These are phyloP conservation scores for Agrocybe praecox DNA, from an alignment of 768 basidiomycete species.

Conservation along the genomic window DNA sequence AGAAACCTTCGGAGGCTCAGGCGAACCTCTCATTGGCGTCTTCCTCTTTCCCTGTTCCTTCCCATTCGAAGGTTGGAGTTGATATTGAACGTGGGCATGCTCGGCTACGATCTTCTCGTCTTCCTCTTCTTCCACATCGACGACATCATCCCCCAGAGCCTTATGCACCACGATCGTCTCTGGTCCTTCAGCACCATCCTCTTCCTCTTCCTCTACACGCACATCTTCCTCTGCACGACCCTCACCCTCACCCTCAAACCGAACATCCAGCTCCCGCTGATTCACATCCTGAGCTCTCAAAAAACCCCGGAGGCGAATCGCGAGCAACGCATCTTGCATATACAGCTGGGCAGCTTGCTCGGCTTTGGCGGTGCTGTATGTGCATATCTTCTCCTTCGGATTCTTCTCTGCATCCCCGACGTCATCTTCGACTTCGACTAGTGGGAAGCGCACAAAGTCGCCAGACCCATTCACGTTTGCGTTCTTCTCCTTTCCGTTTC, in stretches of 20 bases:
- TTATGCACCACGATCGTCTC: too few relatives aligned
- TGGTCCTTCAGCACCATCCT: constrained; percentile 7
- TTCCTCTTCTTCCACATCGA: too few relatives aligned
- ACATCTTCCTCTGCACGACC: constrained; percentile 7
- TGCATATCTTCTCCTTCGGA: neutral
- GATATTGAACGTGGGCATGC: too few relatives aligned
- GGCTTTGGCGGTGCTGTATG: neutral
- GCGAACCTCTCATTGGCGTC: neutral
- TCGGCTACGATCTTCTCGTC: constrained; percentile 1
- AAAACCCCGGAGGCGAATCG: constrained; percentile 20
- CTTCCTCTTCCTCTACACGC: constrained; percentile 15
- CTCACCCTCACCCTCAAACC: constrained; percentile 6
- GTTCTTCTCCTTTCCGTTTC: too few relatives aligned
- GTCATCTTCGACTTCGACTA: constrained; percentile 25
- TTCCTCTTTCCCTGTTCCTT: too few relatives aligned
- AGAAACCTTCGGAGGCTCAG: constrained; percentile 1
- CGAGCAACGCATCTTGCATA: constrained; percentile 26
- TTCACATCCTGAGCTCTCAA: constrained; percentile 21
- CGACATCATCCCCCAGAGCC: constrained; percentile 6
- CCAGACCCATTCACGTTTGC: neutral
- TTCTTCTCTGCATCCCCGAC: constrained; percentile 8
- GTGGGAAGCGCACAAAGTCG: constrained; percentile 13
- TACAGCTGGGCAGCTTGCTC: constrained; percentile 17
- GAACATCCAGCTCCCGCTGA: constrained; percentile 17
- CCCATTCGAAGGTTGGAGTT: neutral